Percentiles rank a stretch among this genome's conserved stretches.
Evolutionary conservation across 495 filamentous ascomycete genomes (phyloP).

Genomic region (Immersiella caudata): DNA sequence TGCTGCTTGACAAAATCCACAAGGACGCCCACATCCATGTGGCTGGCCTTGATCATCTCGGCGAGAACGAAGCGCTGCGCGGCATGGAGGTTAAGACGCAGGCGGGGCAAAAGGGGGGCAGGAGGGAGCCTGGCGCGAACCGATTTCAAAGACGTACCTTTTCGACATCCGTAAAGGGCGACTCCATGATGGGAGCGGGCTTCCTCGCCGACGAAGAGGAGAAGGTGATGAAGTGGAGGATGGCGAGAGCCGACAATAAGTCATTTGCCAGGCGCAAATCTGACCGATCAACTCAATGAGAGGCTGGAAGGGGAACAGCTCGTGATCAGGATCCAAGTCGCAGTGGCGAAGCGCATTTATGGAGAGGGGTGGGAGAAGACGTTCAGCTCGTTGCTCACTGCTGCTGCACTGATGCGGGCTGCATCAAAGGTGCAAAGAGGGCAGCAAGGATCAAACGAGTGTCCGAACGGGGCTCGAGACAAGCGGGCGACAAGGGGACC

Average conservation of each 20-base stretch:
- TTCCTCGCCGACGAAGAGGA: constrained; percentile 35
- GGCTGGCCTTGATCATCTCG: constrained; percentile 58
- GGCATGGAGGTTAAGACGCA: constrained; percentile 19
- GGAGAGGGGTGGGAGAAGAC: constrained; percentile 12
- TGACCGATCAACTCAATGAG: constrained; percentile 28
- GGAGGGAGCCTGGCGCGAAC: not conserved
- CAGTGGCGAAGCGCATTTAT: constrained; percentile 40
- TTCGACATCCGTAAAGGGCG: constrained; percentile 51
- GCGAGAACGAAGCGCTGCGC: constrained; percentile 56
- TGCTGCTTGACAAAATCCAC: constrained; percentile 54
- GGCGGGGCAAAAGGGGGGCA: constrained; percentile 20
- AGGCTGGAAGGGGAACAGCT: constrained; percentile 25
- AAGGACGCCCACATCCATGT: constrained; percentile 47
- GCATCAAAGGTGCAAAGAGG: constrained; percentile 22
- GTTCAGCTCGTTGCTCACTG: not conserved
- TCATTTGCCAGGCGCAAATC: constrained; percentile 45
- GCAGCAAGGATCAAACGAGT: constrained; percentile 32
- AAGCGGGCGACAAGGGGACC: constrained; percentile 17
- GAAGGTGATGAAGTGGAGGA: constrained; percentile 33
- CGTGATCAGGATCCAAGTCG: constrained; percentile 32
- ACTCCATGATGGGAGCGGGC: constrained; percentile 45
- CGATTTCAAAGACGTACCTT: constrained; percentile 42
- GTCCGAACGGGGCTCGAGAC: constrained; percentile 26
- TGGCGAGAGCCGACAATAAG: constrained; percentile 33
- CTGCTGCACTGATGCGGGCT: constrained; percentile 10